Percentiles rank a stretch among this genome's conserved stretches.
Conservation (phyloP, 768 basidiomycete species). For the Lactarius tabidus region DNA sequence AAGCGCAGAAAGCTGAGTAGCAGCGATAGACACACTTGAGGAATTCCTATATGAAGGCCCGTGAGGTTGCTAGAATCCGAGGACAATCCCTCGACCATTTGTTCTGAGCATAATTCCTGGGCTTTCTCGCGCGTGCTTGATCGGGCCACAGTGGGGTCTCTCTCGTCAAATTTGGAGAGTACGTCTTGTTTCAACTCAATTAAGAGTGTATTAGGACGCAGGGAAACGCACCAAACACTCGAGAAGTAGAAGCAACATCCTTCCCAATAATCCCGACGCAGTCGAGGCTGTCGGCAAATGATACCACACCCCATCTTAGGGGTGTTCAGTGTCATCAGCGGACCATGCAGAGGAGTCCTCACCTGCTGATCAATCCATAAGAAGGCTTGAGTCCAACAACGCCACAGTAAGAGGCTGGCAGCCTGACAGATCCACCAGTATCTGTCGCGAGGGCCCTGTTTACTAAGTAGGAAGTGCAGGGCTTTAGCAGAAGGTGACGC, state of each 20-base stretch:
- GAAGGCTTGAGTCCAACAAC: constrained; percentile 92
- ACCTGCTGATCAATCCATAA: constrained; percentile 89
- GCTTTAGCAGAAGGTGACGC: constrained; percentile 31
- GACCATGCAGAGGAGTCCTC: constrained; percentile 23
- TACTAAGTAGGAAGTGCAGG: neutral
- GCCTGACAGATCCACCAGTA: constrained; percentile 89
- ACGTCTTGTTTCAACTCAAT: constrained; percentile 30
- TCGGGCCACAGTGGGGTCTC: constrained; percentile 72
- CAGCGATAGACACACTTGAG: constrained; percentile 46
- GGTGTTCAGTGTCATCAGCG: constrained; percentile 6
- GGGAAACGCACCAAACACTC: constrained; percentile 60
- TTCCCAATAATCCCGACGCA: constrained; percentile 82
- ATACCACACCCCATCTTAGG: constrained; percentile 80
- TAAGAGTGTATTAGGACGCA: neutral
- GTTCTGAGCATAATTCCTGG: constrained; percentile 24
- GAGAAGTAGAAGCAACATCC: constrained; percentile 44
- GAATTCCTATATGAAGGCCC: constrained; percentile 70
- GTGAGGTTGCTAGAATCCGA: constrained; percentile 31
- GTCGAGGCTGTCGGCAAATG: constrained; percentile 93
- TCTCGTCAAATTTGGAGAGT: constrained; percentile 48
- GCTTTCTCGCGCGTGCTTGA: constrained; percentile 37
- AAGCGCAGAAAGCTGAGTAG: neutral
- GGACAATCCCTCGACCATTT: constrained; percentile 11
- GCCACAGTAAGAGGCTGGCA: constrained; percentile 94
- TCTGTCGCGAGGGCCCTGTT: constrained; percentile 86